Conservation (phyloP, 441 rosid genomes). For the Populus hybrid region DNA sequence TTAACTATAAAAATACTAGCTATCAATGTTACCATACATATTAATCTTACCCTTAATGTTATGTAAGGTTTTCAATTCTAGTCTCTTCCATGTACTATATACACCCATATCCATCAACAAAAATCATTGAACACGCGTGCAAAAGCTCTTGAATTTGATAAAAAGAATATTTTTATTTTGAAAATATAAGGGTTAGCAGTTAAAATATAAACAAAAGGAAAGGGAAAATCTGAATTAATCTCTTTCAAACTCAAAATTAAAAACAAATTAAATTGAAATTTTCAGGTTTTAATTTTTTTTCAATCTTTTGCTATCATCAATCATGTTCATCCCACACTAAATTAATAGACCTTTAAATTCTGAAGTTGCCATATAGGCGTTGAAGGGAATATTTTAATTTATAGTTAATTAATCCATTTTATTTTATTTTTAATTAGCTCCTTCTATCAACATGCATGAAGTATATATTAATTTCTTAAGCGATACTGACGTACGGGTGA, state of each 20-base stretch:
- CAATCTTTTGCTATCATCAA: background rate
- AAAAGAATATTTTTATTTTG: no score
- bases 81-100: background rate
- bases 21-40: background rate
- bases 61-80: background rate
- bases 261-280: no score
- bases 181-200: background rate
- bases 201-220: no score
- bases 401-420: background rate
- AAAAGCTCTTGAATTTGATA: background rate
- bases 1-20: background rate
- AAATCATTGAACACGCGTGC: background rate
- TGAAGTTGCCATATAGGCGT: background rate
- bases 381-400: no score
- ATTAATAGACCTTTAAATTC: background rate
- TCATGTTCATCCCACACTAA: background rate
- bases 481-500: background rate
- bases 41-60: no score
- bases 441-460: background rate
- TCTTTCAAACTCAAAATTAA: no score
- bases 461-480: background rate
- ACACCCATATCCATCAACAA: background rate
- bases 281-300: background rate
- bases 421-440: background rate
- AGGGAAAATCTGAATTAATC: no score